These are phyloP conservation scores for Amesomyces nigricolor DNA, from an alignment of 2,329 filamentous ascomycete genomes.

Conservation along the genomic window DNA sequence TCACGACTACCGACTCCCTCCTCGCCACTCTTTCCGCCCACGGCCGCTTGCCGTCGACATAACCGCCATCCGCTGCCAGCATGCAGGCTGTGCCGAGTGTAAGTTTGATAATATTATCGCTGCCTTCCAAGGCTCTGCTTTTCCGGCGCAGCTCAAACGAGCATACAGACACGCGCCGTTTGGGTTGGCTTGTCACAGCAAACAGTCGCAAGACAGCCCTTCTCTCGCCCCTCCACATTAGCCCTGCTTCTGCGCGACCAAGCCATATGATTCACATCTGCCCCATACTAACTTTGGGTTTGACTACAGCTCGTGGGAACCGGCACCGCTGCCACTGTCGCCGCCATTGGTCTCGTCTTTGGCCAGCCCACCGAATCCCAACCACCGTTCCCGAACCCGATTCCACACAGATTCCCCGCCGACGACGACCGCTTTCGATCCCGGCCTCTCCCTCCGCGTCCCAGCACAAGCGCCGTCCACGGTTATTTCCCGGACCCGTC, in stretches of 20 bases:
- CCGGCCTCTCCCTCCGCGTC: slow-evolving; percentile 35
- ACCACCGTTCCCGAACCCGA: slow-evolving; percentile 30
- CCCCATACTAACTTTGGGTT: slow-evolving; percentile 17
- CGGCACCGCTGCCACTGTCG: slow-evolving; percentile 56
- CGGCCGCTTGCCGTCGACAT: slow-evolving; percentile 30
- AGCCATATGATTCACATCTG: background rate
- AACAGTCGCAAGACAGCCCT: background rate
- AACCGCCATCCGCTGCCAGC: slow-evolving; percentile 28
- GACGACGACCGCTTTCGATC: slow-evolving; percentile 29
- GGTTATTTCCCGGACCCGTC: slow-evolving; percentile 26
- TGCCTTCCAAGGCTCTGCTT: background rate
- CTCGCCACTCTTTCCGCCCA: slow-evolving; percentile 28
- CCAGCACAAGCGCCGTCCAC: slow-evolving; percentile 40
- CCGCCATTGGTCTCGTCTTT: slow-evolving; percentile 54
- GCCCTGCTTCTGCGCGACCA: background rate
- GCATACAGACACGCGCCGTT: slow-evolving; percentile 6
- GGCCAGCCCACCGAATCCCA: slow-evolving; percentile 46
- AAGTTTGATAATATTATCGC: slow-evolving; percentile 31
- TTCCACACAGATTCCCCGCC: slow-evolving; percentile 30
- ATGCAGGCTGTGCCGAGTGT: slow-evolving; percentile 42
- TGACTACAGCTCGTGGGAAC: slow-evolving; percentile 51
- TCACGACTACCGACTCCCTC: slow-evolving; percentile 30
- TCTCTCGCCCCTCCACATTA: background rate
- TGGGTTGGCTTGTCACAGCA: background rate
- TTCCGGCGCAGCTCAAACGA: slow-evolving; percentile 3